These are phyloP conservation scores for Colletotrichum sp. DNA, from an alignment of 2,329 filamentous ascomycete species.

Conservation along the genomic window DNA sequence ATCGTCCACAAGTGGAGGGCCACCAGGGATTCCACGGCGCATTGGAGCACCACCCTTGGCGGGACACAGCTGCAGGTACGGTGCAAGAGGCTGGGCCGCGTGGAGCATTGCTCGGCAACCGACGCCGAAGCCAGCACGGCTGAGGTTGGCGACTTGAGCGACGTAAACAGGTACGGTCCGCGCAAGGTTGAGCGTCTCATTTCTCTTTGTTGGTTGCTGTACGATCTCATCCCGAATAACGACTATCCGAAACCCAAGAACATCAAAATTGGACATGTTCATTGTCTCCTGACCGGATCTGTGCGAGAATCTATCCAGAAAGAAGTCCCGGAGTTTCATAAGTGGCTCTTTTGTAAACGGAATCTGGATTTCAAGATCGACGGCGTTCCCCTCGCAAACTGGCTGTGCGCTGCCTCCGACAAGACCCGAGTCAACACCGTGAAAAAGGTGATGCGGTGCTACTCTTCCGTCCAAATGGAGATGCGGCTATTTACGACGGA, in stretches of 20 bases:
- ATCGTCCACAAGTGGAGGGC: background rate
- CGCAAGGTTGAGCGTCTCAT: background rate
- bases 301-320: background rate
- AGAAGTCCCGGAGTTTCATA: background rate
- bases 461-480: background rate
- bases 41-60: accelerated
- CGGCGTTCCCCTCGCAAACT: background rate
- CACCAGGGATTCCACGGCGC: background rate
- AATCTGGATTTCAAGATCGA: background rate
- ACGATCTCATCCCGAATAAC: background rate
- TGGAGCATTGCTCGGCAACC: background rate
- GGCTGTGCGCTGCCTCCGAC: background rate
- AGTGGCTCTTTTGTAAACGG: background rate
- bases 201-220: background rate
- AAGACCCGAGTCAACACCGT: background rate
- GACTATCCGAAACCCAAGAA: background rate
- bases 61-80: background rate
- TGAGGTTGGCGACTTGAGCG: background rate
- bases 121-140: background rate
- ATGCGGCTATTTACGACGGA: background rate
- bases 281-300: background rate
- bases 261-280: accelerated
- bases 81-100: background rate
- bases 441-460: background rate
- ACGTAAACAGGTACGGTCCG: background rate